Conservation (phyloP, 352 stramenopile genomes). For the Pseudoperonospora humuli region DNA sequence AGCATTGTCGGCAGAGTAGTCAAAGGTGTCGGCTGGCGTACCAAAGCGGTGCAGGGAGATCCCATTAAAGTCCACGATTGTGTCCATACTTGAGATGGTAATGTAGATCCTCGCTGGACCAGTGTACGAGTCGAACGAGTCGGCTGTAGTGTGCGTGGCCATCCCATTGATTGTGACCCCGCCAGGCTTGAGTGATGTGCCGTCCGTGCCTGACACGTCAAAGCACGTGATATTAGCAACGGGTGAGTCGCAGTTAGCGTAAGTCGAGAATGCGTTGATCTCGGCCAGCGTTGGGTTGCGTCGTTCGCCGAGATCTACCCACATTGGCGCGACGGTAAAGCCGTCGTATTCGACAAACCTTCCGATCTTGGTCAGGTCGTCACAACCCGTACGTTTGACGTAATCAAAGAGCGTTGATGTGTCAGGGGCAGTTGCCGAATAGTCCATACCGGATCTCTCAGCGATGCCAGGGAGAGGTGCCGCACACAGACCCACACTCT, state of each 20-base stretch:
- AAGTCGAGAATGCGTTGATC: conserved; percentile 40
- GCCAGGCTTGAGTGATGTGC: conserved; percentile 27
- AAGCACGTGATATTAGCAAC: conserved; percentile 50
- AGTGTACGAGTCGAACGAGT: conserved; percentile 37
- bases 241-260: conserved; percentile 46
- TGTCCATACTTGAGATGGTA: conserved; percentile 32
- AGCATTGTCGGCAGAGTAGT: conserved; percentile 21
- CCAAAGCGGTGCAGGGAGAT: conserved; percentile 47
- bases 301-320: conserved; percentile 39
- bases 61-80: conserved; percentile 33
- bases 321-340: conserved; percentile 34
- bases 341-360: conserved; percentile 65
- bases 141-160: conserved; percentile 23
- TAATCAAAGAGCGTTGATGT: conserved; percentile 32
- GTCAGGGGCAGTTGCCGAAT: conserved; percentile 27
- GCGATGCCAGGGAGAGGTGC: conserved; percentile 46
- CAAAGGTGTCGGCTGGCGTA: conserved; percentile 34
- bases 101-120: conserved; percentile 40
- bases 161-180: conserved; percentile 46
- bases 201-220: conserved; percentile 42
- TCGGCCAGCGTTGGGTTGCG: conserved; percentile 57
- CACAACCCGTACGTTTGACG: conserved; percentile 58
- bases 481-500: conserved; percentile 42
- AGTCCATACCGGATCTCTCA: conserved; percentile 56
- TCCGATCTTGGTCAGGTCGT: conserved; percentile 47